phyloP scores from a whole-genome alignment of 23 red algal species.

The Gracilaria caudata region DNA sequence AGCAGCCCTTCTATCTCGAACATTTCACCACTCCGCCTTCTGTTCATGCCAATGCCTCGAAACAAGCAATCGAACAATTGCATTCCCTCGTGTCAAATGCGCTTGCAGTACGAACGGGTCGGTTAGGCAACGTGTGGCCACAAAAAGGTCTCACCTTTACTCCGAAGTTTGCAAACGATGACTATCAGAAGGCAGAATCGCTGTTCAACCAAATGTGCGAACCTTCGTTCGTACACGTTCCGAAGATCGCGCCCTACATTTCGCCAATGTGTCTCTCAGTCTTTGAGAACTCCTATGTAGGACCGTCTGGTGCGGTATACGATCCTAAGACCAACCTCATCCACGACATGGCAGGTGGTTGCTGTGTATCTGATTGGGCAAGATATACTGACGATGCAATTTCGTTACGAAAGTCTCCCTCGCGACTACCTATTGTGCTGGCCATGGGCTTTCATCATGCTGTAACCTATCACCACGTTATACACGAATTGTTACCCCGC shows the following conservation, averaged over 20 bases:
- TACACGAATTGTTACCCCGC: constrained; percentile 52
- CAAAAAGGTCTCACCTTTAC: constrained; percentile 21
- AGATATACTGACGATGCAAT: constrained; percentile 31
- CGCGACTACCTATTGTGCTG: constrained; percentile 34
- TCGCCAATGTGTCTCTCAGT: constrained; percentile 30
- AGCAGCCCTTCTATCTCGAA: background rate
- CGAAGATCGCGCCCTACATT: constrained; percentile 1
- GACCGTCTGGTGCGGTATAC: constrained; percentile 18
- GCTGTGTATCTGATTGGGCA: constrained; percentile 46
- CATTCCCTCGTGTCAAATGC: background rate
- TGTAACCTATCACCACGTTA: constrained; percentile 58
- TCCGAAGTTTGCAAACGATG: background rate
- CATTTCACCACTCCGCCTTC: background rate
- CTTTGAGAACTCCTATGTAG: constrained; percentile 28
- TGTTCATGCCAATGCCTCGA: background rate
- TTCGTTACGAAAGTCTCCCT: background rate
- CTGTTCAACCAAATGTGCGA: constrained; percentile 13
- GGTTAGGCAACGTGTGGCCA: constrained; percentile 1
- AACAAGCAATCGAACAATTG: background rate
- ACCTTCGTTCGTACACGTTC: constrained; percentile 9
- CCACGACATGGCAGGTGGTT: constrained; percentile 53
- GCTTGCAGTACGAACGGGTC: background rate
- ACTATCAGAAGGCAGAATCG: background rate
- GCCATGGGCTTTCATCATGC: constrained; percentile 43
- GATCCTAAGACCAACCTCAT: constrained; percentile 18